phyloP scores from a whole-genome alignment of 345 rosid genomes.

The Corymbia maculata region DNA sequence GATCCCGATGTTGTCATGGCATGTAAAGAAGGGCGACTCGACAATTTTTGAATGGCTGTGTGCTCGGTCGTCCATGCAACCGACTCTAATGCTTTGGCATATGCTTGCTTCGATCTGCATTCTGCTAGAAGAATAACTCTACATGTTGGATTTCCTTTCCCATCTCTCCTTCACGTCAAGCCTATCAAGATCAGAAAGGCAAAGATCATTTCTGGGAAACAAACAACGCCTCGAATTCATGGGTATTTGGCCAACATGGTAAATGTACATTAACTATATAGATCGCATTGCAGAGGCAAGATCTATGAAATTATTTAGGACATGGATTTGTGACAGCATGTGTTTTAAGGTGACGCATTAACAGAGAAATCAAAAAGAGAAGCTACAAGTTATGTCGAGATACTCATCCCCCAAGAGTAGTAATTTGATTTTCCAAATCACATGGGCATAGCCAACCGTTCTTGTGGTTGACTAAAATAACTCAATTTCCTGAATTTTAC shows the following conservation, averaged over 20 bases:
- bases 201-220: neutral
- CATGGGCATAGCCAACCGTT: neutral
- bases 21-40: neutral
- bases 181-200: neutral
- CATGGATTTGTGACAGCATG: neutral
- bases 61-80: neutral
- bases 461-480: neutral
- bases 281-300: neutral
- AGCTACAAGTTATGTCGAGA: neutral
- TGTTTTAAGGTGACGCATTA: neutral
- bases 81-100: neutral
- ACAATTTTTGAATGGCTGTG: neutral
- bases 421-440: neutral
- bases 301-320: neutral
- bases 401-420: neutral
- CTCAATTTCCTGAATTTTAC: neutral
- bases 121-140: neutral
- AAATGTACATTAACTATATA: neutral
- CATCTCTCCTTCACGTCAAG: conserved; percentile 15
- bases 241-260: neutral
- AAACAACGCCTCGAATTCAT: neutral
- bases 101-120: neutral
- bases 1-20: neutral
- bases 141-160: conserved; percentile 14
- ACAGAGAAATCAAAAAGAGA: neutral